phyloP scores from a whole-genome alignment of 345 rosid genomes.

The Eucalyptus coolabah region DNA sequence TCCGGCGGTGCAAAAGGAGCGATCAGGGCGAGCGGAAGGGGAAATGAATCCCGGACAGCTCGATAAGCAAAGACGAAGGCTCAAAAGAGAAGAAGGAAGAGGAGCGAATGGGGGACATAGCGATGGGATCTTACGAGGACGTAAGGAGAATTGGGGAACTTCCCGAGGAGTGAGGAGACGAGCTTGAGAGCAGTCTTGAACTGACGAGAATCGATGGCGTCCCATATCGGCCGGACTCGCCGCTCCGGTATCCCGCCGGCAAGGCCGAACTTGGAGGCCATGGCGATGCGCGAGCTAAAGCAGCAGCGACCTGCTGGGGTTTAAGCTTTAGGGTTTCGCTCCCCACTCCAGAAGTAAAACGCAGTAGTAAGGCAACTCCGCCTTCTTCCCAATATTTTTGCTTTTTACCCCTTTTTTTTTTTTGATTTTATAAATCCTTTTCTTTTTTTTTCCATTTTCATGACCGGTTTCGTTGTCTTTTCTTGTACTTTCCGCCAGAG shows the following conservation, averaged over 20 bases:
- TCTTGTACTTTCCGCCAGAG: not conserved
- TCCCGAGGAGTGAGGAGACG: slow-evolving; percentile 60
- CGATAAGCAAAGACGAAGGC: not conserved
- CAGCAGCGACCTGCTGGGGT: not conserved
- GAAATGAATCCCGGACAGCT: not conserved
- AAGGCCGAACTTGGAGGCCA: slow-evolving; percentile 89
- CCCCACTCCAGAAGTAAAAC: not conserved
- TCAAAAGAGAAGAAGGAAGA: not conserved
- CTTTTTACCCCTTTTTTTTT: not conserved
- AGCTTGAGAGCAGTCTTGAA: slow-evolving; percentile 89
- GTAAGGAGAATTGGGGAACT: slow-evolving; percentile 81
- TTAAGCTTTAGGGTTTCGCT: not conserved
- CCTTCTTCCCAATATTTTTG: not conserved
- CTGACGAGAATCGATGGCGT: slow-evolving; percentile 95
- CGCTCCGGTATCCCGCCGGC: slow-evolving; percentile 99
- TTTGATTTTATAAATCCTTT: not conserved
- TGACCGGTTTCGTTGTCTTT: not conserved
- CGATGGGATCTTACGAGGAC: slow-evolving; percentile 45
- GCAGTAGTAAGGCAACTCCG: not conserved
- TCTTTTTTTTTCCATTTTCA: not conserved
- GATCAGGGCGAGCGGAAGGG: not conserved
- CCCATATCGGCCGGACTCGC: slow-evolving; percentile 93
- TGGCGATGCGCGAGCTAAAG: not conserved
- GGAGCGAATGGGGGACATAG: not conserved
- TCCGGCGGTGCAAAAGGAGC: not conserved